These are phyloP conservation scores for Tremellales sp. DNA, from an alignment of 1,284 basidiomycete genomes.

Conservation along the genomic window DNA sequence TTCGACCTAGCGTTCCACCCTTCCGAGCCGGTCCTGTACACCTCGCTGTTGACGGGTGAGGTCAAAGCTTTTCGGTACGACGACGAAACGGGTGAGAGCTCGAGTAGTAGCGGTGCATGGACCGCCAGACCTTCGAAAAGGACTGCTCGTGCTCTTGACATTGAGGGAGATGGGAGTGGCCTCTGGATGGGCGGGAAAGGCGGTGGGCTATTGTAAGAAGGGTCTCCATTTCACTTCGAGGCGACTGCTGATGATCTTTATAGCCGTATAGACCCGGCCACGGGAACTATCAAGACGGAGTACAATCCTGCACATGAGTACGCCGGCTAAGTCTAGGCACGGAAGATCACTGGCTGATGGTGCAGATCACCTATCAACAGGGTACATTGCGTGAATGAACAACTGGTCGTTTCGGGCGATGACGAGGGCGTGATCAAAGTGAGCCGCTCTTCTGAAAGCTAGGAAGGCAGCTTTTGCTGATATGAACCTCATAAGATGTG, in stretches of 20 bases:
- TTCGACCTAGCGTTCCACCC: constrained; percentile 90
- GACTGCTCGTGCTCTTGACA: constrained; percentile 68
- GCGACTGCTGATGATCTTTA: constrained; percentile 2
- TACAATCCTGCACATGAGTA: constrained; percentile 73
- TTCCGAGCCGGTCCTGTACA: constrained; percentile 61
- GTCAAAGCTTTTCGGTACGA: constrained; percentile 70
- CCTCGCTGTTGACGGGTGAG: constrained; percentile 75
- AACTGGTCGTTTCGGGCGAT: constrained; percentile 78
- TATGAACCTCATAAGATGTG: constrained; percentile 70
- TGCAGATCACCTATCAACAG: constrained; percentile 78
- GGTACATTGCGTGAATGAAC: constrained; percentile 63
- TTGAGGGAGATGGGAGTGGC: constrained; percentile 60
- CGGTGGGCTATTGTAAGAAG: constrained; percentile 70
- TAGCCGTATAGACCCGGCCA: constrained; percentile 46
- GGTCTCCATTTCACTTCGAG: constrained; percentile 39
- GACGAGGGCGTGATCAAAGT: constrained; percentile 93
- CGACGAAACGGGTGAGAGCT: constrained; percentile 54
- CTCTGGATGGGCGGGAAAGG: constrained; percentile 81
- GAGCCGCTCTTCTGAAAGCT: constrained; percentile 18
- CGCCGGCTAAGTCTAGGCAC: constrained; percentile 45
- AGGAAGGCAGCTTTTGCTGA: constrained; percentile 1
- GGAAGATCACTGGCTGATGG: constrained; percentile 43
- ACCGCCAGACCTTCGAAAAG: constrained; percentile 50
- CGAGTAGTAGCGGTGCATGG: constrained; percentile 29
- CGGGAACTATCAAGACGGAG: constrained; percentile 61